These are phyloP conservation scores for Mycena vulgaris DNA, from an alignment of 768 basidiomycete species.

Conservation along the genomic window DNA sequence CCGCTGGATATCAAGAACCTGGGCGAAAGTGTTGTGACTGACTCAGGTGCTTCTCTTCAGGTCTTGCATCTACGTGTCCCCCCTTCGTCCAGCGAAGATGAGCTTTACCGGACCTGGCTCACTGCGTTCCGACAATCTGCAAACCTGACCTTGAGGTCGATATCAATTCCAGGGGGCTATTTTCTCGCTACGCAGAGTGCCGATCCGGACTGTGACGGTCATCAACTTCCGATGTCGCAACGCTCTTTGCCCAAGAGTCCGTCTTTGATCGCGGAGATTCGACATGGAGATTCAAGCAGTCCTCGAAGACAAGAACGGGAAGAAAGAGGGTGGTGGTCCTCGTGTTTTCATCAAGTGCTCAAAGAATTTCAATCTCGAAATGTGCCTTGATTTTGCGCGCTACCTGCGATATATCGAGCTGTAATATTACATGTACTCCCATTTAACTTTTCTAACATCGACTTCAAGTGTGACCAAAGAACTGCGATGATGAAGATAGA, in stretches of 20 bases:
- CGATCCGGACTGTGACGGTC: conserved; percentile 3
- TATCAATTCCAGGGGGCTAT: conserved; percentile 27
- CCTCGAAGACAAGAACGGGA: conserved; percentile 35
- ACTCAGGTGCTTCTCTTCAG: conserved; percentile 29
- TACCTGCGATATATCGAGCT: too few species aligned
- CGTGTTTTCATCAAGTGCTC: conserved; percentile 35
- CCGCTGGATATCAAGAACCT: conserved; percentile 31
- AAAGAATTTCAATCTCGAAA: conserved; percentile 32
- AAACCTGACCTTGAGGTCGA: conserved; percentile 27
- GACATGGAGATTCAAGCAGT: conserved; percentile 16
- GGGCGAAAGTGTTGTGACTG: conserved; percentile 10
- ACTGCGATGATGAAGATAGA: too few species aligned
- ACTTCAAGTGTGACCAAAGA: too few species aligned
- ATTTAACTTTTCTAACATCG: too few species aligned
- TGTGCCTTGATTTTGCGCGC: conserved; percentile 15
- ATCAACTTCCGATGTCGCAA: conserved; percentile 14
- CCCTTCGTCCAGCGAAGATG: conserved; percentile 12
- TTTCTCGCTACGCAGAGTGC: not conserved
- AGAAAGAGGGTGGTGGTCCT: conserved; percentile 36
- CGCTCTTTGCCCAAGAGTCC: conserved; percentile 37
- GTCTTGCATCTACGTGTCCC: conserved; percentile 31
- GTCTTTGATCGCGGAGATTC: conserved; percentile 29
- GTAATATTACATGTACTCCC: too few species aligned
- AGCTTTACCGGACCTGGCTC: conserved; percentile 33
- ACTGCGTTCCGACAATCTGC: conserved; percentile 32